These are phyloP conservation scores for Barnettozyma wickerhamii DNA, from an alignment of 805 yeast species.

Conservation along the genomic window DNA sequence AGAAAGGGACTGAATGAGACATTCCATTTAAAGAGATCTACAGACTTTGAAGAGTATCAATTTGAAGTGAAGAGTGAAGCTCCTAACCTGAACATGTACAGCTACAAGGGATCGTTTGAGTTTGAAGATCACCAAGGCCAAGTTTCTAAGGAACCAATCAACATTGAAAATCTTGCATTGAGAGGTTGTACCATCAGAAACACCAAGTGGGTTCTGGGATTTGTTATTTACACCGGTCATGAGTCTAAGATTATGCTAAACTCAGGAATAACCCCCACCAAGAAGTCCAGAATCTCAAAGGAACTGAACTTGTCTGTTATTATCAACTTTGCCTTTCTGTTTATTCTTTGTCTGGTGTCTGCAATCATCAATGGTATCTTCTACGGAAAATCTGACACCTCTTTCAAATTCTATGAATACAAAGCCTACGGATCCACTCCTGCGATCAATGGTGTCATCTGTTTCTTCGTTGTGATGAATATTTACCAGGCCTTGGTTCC, in stretches of 20 bases:
- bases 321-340: conserved; percentile 59
- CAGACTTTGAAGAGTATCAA: conserved; percentile 42
- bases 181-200: conserved; percentile 75
- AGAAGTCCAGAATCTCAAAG: conserved; percentile 67
- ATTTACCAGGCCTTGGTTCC: conserved; percentile 79
- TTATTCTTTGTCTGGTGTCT: conserved; percentile 60
- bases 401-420: conserved; percentile 60
- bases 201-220: conserved; percentile 77
- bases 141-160: conserved; percentile 50
- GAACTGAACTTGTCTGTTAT: conserved; percentile 69
- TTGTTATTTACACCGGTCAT: conserved; percentile 70
- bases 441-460: conserved; percentile 61
- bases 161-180: conserved; percentile 60
- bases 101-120: conserved; percentile 66
- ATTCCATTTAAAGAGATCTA: conserved; percentile 39
- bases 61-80: conserved; percentile 77
- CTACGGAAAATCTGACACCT: conserved; percentile 41
- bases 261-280: conserved; percentile 75
- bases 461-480: conserved; percentile 72
- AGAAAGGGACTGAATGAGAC: conserved; percentile 65
- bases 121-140: conserved; percentile 37
- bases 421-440: conserved; percentile 64
- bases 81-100: conserved; percentile 71
- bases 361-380: conserved; percentile 71
- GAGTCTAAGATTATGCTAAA: conserved; percentile 80